Evolutionary conservation across 164 flowering plant genomes (phyloP), one percentile per base, ranked within the genome.

Genomic region (Brasenia schreberi): DNA sequence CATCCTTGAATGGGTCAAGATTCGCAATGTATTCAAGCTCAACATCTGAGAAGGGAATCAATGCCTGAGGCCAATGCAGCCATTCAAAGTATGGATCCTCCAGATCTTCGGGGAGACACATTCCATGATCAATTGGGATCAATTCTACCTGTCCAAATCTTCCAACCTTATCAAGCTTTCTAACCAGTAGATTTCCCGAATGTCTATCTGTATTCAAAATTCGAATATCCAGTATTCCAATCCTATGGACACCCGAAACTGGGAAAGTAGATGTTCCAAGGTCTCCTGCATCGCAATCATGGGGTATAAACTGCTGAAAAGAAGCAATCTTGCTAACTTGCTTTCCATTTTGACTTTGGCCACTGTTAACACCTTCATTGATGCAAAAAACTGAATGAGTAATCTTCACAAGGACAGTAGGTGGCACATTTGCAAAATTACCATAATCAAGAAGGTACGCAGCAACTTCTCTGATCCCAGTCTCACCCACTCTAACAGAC

Each of bases 21-120:
- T 71, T 60, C 17, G 65, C 65, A 11, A 86, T 86, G 69, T 86
- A 84, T 67, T 77, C 76, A 16, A 86, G 90, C 72, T 86, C 90
- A 23, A 84, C 87, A 59, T 84, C 85, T 2, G 85, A 81, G 67
- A 86, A 86, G 4, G 88, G 88, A 59, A 86, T 81, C 19, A 88
- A 86, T 65, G 87, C 85, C 67, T 84, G 88, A 60, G 90, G 90
- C 90, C 90, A 86, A 68, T 84, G 86, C 62, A 86, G 81, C 90
- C 87, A 86, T 72, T 86, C 90, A 67, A 86, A 86, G 68, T 86
- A 86, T 14, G 90, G 90, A 67, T 86, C 90, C 65, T 86, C 90
- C 75, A 86, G 70, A 73, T 73, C 78, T 75, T 86, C 90, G 5
- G 90, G 88, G 19, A 84, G 77, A 73, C 87, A 84, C 65, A 86